Evolutionary conservation across 164 flowering plant species (phyloP), one percentile per base, ranked within the genome.

Genomic region (Stephania japonica): DNA sequence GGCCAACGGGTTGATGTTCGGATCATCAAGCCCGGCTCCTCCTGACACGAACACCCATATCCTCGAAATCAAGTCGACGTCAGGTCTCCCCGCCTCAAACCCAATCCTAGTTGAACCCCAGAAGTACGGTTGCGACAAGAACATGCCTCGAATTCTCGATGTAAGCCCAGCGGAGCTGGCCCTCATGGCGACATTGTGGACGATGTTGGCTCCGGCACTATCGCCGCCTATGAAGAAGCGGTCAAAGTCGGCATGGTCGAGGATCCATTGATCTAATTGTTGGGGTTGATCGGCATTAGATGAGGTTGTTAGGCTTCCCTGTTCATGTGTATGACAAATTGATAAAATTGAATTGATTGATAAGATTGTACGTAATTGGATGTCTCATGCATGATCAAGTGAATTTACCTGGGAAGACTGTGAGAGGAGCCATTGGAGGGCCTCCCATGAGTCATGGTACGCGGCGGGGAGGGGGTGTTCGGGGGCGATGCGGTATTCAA

Each of bases 151-250:
- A 26, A 69, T 4, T 6, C 16, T 14, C 8, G 49, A 4, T 5
- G 9, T 21, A 80, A 12, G 24, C 6, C 53, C 59, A 1, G 32
- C 8, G 16, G 38, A 27, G 3, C 68, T 41, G 13, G 42, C 32
- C 18, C 68, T 44, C 62, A 77, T 63, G 16, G 73, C 74, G 2
- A 87, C 2, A 38, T 84, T 74, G 63, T 89, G 91, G 0, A 67
- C 78, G 0, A 89, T 82, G 69, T 85, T 89, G 24, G 79, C 96
- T 0, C 96, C 91, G 0, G 91, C 83, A 32, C 87, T 87, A 72
- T 89, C 96, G 0, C 96, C 96, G 8, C 78, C 87, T 3, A 87
- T 7, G 73, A 86, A 82, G 4, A 90, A 27, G 32, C 79, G 65
- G 0, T 49, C 38, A 47, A 90, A 79, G 67, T 90, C 87, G 0